Conservation (phyloP, 805 yeast genomes). For the Hanseniaspora guilliermondii region DNA sequence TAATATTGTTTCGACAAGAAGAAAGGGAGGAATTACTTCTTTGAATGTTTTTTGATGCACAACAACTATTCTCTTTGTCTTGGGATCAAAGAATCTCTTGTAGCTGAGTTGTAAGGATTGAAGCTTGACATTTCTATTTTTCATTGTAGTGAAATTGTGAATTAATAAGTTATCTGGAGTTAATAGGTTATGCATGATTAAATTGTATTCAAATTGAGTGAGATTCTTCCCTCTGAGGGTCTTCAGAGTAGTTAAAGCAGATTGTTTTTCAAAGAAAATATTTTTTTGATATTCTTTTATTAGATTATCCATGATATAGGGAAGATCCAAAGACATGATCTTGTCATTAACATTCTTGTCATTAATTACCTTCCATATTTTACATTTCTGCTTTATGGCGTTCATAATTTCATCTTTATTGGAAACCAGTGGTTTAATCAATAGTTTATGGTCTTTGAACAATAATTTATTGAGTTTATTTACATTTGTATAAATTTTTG, state of each 20-base stretch:
- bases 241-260: neutral
- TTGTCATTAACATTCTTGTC: conserved; percentile 4
- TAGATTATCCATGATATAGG: neutral
- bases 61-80: conserved; percentile 15
- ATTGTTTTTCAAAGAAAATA: neutral
- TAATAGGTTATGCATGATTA: neutral
- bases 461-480: neutral
- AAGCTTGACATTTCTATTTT: conserved; percentile 3
- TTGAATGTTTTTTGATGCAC: conserved; percentile 14
- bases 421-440: neutral
- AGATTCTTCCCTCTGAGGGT: conserved; percentile 8
- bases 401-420: neutral
- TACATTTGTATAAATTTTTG: conserved; percentile 1
- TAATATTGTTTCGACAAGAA: conserved; percentile 22
- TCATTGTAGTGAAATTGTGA: conserved; percentile 7
- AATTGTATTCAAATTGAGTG: conserved; percentile 11
- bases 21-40: conserved; percentile 24
- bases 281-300: neutral
- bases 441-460: conserved; percentile 7
- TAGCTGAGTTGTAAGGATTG: neutral
- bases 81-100: conserved; percentile 10
- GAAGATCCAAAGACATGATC: conserved; percentile 8
- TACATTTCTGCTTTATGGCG: neutral
- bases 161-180: conserved; percentile 3
- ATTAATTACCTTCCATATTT: conserved; percentile 7